Conservation (phyloP, 495 filamentous ascomycete genomes). For the Hypomontagnella submonticulosa region DNA sequence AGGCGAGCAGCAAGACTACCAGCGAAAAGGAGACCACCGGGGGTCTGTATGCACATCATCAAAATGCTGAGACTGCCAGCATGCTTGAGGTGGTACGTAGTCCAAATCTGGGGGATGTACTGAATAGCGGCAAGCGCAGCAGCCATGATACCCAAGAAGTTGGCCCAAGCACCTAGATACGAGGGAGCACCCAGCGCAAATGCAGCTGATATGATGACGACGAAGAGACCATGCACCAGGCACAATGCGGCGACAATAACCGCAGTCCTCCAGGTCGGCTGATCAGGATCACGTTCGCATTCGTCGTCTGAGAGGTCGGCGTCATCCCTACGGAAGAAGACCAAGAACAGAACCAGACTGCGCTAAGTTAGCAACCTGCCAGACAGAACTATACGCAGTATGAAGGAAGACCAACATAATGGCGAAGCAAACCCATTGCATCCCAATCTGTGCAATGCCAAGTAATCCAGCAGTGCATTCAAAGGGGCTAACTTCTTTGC, state of each 20-base stretch:
- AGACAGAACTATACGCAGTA: neutral
- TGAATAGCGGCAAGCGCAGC: slow-evolving; percentile 86
- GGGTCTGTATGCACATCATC: slow-evolving; percentile 99
- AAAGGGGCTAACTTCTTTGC: slow-evolving; percentile 78
- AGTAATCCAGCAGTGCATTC: slow-evolving; percentile 86
- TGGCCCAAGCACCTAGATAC: slow-evolving; percentile 78
- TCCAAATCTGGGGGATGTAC: slow-evolving; percentile 94
- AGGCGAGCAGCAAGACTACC: slow-evolving; percentile 83
- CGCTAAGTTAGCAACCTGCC: slow-evolving; percentile 14
- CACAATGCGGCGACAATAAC: slow-evolving; percentile 74
- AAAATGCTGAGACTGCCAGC: slow-evolving; percentile 91
- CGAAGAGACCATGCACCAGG: slow-evolving; percentile 74
- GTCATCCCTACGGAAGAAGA: slow-evolving; percentile 79
- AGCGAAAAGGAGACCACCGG: slow-evolving; percentile 89
- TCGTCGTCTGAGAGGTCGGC: slow-evolving; percentile 61
- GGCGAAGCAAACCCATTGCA: slow-evolving; percentile 91
- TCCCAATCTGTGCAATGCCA: slow-evolving; percentile 87
- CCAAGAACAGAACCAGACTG: slow-evolving; percentile 85
- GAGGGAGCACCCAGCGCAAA: slow-evolving; percentile 67
- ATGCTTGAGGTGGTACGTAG: slow-evolving; percentile 83
- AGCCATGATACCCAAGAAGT: slow-evolving; percentile 80
- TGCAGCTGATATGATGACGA: slow-evolving; percentile 72
- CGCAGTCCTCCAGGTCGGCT: slow-evolving; percentile 79
- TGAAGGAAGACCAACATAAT: slow-evolving; percentile 90
- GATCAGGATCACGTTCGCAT: slow-evolving; percentile 49